Conservation (phyloP, 257 asterid genomes). For the Nicotiana sylvestris region DNA sequence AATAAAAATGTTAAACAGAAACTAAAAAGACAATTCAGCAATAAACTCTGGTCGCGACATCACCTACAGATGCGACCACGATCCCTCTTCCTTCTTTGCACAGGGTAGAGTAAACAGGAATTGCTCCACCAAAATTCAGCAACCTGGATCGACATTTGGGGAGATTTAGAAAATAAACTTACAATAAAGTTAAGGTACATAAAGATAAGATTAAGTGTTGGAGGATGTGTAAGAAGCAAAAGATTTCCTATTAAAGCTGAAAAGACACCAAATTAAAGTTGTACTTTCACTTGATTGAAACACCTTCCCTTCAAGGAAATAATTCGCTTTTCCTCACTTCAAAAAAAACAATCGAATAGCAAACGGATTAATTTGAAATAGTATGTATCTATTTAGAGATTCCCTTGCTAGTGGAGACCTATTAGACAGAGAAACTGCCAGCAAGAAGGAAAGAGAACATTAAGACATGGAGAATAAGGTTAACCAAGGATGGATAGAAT, state of each 20-base stretch:
- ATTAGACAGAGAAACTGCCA: not conserved
- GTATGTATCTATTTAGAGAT: not conserved
- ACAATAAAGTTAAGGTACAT: not conserved
- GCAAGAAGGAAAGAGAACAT: not conserved
- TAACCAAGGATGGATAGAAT: not conserved
- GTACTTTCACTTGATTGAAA: not conserved
- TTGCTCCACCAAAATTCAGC: not conserved
- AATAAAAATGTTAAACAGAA: not conserved
- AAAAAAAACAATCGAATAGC: no score
- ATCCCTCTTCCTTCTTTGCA: not conserved
- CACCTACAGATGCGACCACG: not conserved
- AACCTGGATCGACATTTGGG: not conserved
- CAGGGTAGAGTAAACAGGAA: not conserved
- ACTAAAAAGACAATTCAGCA: not conserved
- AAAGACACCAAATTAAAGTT: not conserved
- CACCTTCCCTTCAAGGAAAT: not conserved
- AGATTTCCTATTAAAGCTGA: not conserved
- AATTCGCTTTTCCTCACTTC: not conserved
- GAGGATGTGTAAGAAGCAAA: not conserved
- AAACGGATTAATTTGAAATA: no score
- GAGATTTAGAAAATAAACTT: not conserved
- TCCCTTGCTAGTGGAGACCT: not conserved
- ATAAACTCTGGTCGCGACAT: not conserved
- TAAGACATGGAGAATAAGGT: not conserved
- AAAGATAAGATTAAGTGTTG: not conserved